Evolutionary conservation across 345 rosid species (phyloP), one percentile per base, ranked within the genome.

Genomic region (Acer yangbiense): DNA sequence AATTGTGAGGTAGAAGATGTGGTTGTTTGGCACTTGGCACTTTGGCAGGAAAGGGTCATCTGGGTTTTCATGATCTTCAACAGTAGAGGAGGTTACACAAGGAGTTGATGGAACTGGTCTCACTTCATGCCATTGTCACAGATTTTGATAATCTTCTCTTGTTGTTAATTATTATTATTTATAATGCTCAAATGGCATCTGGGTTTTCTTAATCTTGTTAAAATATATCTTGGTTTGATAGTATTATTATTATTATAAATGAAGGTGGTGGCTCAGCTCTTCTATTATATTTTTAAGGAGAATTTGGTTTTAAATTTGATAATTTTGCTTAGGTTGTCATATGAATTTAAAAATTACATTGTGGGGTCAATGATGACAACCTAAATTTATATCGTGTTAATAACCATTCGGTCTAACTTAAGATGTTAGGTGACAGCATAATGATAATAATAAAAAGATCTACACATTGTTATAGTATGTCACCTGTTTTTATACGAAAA

Each of bases 41-140:
- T n/a, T 86, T 68, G 66, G 71, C 57, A 81, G 84, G 67, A 86
- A 84, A 77, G 87, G 87, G 11, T 74, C 89, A 52, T 88, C 91
- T 68, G 91, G 93, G 62, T 90, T 88, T 86, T 92, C 94, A 4
- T 75, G 87, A 14, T 81, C 89, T 77, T 90, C 94, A 9, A 90
- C 97, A 0, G 97, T 91, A 0, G 94, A 90, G 66, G 83, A 92
- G 83, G 92, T 90, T 4, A n/a, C n/a, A n/a, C n/a, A n/a, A n/a
- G n/a, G n/a, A n/a, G n/a, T n/a, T n/a, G n/a, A n/a, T n/a, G n/a
- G n/a, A n/a, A n/a, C n/a, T n/a, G n/a, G n/a, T n/a, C n/a, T n/a
- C n/a, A n/a, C n/a, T n/a, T n/a, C n/a, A n/a, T n/a, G n/a, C 97
- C 74, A 87, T 92, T 69, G 91, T 90, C 72, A 90, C 94, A 80